Evolutionary conservation across 2,329 filamentous ascomycete species (phyloP), one percentile per base, ranked within the genome.

Genomic region (Pyricularia grisea): DNA sequence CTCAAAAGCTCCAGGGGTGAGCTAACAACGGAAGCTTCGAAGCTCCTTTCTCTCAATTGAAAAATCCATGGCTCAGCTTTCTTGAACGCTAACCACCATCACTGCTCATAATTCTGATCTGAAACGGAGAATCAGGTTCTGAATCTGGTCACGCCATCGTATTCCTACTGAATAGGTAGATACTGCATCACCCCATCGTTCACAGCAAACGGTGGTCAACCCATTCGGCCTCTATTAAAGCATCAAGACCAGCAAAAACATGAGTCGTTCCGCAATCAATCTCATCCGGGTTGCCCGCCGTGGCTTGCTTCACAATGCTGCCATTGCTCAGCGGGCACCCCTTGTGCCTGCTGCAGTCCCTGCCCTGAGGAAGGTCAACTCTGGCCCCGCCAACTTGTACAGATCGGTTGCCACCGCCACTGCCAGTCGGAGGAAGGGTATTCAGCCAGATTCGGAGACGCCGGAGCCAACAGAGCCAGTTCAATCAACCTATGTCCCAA

Each of bases 381-480:
- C 3, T 25, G 58, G 14, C 36, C 25, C 31, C n/a, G 7, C 33
- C 31, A 25, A 23, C 2, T 4, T 65, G n/a, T 42, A 31, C 42
- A 67, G 61, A 31, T 68, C 36, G 67, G 50, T 70, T 27, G 68
- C 42, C 2, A 70, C 67, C 28, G 64, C 60, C 27, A 63, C 60
- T 1, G 12, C 67, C 17, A 68, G 76, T 36, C 70, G 72, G 60
- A 73, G 72, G 72, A 84, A 84, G 74, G 86, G 86, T 70, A 83
- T 90, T 73, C 85, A 85, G 71, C 88, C 88, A n/a, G 83, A 87
- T 71, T 84, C 85, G 6, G 79, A 83, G 60, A 79, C 88, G 70
- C 87, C 88, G 11, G 73, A 78, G 64, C 76, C 60, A 81, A 83
- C 72, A 73, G 83, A 12, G 27, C 23, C 25, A 70, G 76, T 79